Conservation (phyloP, 176 grass and related monocot genomes). For the Avena eriantha region DNA sequence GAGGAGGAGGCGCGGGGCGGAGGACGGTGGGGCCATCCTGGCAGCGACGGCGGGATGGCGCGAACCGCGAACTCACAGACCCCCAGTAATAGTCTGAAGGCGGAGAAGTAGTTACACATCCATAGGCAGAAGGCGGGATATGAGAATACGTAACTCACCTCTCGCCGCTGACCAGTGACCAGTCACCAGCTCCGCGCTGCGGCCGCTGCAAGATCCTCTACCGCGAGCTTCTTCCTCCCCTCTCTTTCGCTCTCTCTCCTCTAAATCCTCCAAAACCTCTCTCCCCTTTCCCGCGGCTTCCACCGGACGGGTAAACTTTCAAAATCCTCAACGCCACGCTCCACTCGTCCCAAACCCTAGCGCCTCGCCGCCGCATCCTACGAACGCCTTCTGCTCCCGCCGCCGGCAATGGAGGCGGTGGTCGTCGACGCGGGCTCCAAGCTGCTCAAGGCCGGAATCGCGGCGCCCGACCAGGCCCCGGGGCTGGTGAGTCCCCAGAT, state of each 20-base stretch:
- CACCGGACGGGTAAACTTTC: neutral
- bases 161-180: neutral
- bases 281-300: conserved; percentile 36
- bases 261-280: conserved; percentile 33
- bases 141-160: neutral
- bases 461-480: conserved; percentile 82
- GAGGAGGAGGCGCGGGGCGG: conserved; percentile 22
- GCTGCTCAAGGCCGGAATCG: conserved; percentile 91
- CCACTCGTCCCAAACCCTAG: neutral
- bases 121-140: neutral
- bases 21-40: neutral
- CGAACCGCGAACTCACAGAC: neutral
- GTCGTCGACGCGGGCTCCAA: conserved; percentile 95
- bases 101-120: too few species aligned
- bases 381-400: too few species aligned
- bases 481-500: conserved; percentile 59
- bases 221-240: conserved; percentile 20
- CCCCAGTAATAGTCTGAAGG: neutral
- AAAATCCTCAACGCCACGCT: neutral
- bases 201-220: neutral
- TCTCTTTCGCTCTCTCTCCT: neutral
- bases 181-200: neutral
- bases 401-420: conserved; percentile 78
- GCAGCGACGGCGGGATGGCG: neutral
- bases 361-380: neutral